Evolutionary conservation across 1,284 basidiomycete genomes (phyloP).

Genomic region (Marasmius tenuissimus): DNA sequence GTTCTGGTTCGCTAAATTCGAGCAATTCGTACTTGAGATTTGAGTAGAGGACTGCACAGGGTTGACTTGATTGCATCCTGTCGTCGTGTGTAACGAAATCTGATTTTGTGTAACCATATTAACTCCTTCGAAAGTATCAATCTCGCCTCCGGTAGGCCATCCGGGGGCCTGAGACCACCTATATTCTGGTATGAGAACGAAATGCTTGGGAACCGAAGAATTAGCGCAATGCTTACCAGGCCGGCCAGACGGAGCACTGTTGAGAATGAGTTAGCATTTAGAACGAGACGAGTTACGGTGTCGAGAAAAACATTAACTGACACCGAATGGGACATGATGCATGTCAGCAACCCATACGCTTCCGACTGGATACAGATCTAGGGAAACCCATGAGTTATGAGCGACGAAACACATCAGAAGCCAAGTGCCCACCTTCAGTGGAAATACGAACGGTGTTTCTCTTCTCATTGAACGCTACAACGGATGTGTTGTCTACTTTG

Average conservation of each 20-base stretch:
- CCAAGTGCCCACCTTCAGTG: no score
- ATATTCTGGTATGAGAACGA: not conserved
- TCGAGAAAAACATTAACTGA: constrained; percentile 25
- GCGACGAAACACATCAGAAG: no score
- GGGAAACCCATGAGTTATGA: no score
- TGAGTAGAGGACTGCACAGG: constrained; percentile 52
- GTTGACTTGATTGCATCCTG: constrained; percentile 56
- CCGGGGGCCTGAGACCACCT: constrained; percentile 57
- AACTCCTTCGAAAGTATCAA: constrained; percentile 78
- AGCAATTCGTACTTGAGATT: constrained; percentile 62
- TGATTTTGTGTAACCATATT: constrained; percentile 62
- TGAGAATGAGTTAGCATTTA: not conserved
- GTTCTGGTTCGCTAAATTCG: constrained; percentile 51
- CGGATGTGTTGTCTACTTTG: no score
- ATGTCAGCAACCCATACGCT: constrained; percentile 69
- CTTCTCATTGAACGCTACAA: no score
- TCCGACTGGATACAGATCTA: constrained; percentile 52
- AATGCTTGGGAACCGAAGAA: no score
- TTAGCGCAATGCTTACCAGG: constrained; percentile 36
- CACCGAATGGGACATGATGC: constrained; percentile 69
- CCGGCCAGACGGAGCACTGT: constrained; percentile 77
- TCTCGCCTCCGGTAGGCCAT: constrained; percentile 69
- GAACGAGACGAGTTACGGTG: not conserved
- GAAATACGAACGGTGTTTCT: no score
- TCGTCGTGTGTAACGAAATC: constrained; percentile 68